Evolutionary conservation across 208 protist species (phyloP), one percentile per base, ranked within the genome.

Genomic region (Leishmania mexicana): DNA sequence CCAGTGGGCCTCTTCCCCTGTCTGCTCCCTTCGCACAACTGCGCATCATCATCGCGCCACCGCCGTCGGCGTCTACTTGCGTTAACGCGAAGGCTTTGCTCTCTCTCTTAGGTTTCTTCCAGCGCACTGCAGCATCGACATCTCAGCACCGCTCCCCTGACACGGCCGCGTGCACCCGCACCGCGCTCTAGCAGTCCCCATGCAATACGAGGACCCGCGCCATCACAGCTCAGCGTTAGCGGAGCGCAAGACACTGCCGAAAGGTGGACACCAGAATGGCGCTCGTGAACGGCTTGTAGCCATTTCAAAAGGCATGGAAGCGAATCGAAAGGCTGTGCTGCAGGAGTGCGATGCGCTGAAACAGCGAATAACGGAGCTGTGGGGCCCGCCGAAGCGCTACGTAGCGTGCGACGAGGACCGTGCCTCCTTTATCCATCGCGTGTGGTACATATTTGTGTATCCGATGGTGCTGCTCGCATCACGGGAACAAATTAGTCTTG

Each of bases 391-490:
- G 40, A n/a, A 75, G 40, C 8, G 4, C 28, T 49, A 57, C 70
- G 40, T 75, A 10, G 70, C 53, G 70, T 49, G 70, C 70, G 47
- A 75, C 3, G 70, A 54, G 47, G 73, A 76, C 62, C 62, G 31
- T 5, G 24, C 62, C 28, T 67, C 62, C 62, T 13, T 40, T 1
- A 40, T 21, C 6, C 19, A 38, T 19, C 62, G 62, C 62, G 42
- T 67, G 62, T 40, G 62, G 62, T 67, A 67, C 62, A 42, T 17
- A 2, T 67, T 40, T 19, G 62, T 67, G n/a, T 67, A 67, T 67
- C 62, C 62, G 31, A 76, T 35, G 73, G 73, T 76, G 51, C 24
- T 40, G 51, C 47, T 42, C 13, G 45, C 24, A 7, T 17, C 45
- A 28, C 10, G 45, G 15, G 71, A 40, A 31, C 3, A 38, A 45